These are phyloP conservation scores for Pseudohalonectria lignicola DNA, from an alignment of 2,329 filamentous ascomycete species.

Conservation along the genomic window DNA sequence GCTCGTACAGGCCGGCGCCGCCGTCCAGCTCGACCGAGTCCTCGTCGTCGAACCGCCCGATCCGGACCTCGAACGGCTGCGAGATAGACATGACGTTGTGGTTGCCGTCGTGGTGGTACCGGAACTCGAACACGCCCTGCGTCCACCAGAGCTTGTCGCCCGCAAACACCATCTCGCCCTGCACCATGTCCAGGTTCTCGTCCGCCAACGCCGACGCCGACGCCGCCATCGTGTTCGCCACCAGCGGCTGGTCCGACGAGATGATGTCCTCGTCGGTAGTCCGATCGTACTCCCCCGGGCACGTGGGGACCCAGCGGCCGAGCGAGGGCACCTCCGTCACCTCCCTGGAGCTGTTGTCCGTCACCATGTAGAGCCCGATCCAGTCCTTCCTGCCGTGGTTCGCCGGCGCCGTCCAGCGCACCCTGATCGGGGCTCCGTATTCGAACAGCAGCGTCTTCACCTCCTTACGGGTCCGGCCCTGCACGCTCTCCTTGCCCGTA, in stretches of 20 bases:
- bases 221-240: slow-evolving; percentile 30
- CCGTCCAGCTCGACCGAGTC: slow-evolving; percentile 37
- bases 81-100: slow-evolving; percentile 94
- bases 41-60: slow-evolving; percentile 68
- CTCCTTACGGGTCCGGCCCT: slow-evolving; percentile 55
- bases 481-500: slow-evolving; percentile 63
- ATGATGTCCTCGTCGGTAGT: slow-evolving; percentile 63
- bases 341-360: slow-evolving; percentile 81
- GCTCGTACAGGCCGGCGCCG: slow-evolving; percentile 43
- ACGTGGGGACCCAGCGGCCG: slow-evolving; percentile 81
- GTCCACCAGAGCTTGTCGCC: slow-evolving; percentile 98
- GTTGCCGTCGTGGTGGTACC: slow-evolving; percentile 88
- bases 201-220: neutral
- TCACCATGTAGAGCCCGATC: slow-evolving; percentile 93
- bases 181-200: slow-evolving; percentile 47
- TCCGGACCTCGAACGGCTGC: slow-evolving; percentile 81
- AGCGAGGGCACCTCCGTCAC: slow-evolving; percentile 74
- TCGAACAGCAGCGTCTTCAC: slow-evolving; percentile 71
- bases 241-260: slow-evolving; percentile 50
- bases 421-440: slow-evolving; percentile 81
- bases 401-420: slow-evolving; percentile 80
- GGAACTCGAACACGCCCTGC: slow-evolving; percentile 90
- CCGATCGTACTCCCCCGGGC: slow-evolving; percentile 64
- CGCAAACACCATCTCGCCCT: slow-evolving; percentile 76
- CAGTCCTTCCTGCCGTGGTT: slow-evolving; percentile 88